Evolutionary conservation across 208 protist genomes (phyloP).

Genomic region (Angomonas ambiguus): DNA sequence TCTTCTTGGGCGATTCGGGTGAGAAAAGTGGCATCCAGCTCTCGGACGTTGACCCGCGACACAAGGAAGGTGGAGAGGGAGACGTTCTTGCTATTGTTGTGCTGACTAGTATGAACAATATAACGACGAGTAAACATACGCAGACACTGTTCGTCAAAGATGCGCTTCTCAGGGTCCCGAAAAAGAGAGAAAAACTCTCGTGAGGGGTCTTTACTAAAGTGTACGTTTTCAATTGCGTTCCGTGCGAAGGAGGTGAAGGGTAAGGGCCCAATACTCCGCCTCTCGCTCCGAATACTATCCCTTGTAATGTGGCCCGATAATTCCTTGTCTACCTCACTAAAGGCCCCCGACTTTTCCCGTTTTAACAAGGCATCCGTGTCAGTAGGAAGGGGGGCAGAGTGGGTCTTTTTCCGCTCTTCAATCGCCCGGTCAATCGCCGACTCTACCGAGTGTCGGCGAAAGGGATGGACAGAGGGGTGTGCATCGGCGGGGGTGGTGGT

Average conservation of each 20-base stretch:
- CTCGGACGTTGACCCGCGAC: constrained; percentile 45
- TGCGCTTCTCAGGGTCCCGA: constrained; percentile 28
- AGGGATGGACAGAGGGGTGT: too few species aligned
- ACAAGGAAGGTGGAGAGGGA: constrained; percentile 61
- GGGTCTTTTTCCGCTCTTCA: background rate
- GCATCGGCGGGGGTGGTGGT: background rate
- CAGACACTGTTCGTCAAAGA: constrained; percentile 81
- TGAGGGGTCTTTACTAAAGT: constrained; percentile 55
- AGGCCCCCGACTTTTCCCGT: constrained; percentile 1
- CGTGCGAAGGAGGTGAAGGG: constrained; percentile 78
- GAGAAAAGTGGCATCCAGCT: constrained; percentile 57
- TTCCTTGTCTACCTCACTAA: background rate
- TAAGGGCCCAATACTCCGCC: constrained; percentile 47
- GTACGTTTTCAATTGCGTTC: constrained; percentile 58
- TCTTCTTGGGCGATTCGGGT: constrained; percentile 48
- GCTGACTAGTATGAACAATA: constrained; percentile 68
- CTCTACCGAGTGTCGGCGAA: background rate
- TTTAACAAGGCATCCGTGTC: background rate
- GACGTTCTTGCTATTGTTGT: constrained; percentile 63
- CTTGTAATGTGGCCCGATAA: background rate
- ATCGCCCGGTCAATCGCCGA: background rate
- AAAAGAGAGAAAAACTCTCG: constrained; percentile 66
- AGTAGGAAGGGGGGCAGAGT: background rate
- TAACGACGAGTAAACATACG: constrained; percentile 83
- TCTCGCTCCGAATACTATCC: constrained; percentile 16